phyloP scores from a whole-genome alignment of 495 filamentous ascomycete genomes.

The Acidiella bohemica region DNA sequence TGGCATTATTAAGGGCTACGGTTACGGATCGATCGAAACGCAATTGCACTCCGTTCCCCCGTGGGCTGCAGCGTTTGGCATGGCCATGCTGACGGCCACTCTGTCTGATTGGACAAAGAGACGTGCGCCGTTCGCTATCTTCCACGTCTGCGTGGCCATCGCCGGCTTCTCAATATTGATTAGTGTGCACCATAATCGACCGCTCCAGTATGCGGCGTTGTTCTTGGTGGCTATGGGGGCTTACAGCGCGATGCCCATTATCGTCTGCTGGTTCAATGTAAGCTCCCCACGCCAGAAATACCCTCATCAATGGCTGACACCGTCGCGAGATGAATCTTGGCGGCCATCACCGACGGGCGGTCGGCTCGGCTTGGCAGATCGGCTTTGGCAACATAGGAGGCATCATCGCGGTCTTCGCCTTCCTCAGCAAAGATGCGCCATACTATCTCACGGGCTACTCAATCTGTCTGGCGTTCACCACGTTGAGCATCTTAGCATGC shows the following conservation, averaged over 20 bases:
- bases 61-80: conserved; percentile 32
- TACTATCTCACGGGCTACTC: conserved; percentile 60
- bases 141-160: conserved; percentile 32
- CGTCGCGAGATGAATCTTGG: conserved; percentile 46
- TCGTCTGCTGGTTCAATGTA: conserved; percentile 91
- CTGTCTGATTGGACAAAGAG: conserved; percentile 24
- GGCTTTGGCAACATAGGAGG: conserved; percentile 55
- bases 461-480: conserved; percentile 64
- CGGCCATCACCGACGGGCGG: conserved; percentile 54
- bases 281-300: no score
- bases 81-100: conserved; percentile 29
- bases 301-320: no score
- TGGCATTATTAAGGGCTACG: conserved; percentile 32
- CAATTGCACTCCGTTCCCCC: conserved; percentile 38
- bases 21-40: conserved; percentile 35
- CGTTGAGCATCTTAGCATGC: conserved; percentile 49
- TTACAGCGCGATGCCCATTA: conserved; percentile 60
- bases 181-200: conserved; percentile 27
- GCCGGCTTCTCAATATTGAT: conserved; percentile 30
- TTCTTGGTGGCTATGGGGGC: conserved; percentile 32
- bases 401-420: conserved; percentile 78
- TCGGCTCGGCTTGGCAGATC: conserved; percentile 81
- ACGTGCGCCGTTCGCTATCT: conserved; percentile 28
- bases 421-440: conserved; percentile 57
- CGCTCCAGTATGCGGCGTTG: conserved; percentile 28